Base-by-base conservation (phyloP, 2,329 filamentous ascomycete genomes). In the Neonectria neomacrospora region DNA sequence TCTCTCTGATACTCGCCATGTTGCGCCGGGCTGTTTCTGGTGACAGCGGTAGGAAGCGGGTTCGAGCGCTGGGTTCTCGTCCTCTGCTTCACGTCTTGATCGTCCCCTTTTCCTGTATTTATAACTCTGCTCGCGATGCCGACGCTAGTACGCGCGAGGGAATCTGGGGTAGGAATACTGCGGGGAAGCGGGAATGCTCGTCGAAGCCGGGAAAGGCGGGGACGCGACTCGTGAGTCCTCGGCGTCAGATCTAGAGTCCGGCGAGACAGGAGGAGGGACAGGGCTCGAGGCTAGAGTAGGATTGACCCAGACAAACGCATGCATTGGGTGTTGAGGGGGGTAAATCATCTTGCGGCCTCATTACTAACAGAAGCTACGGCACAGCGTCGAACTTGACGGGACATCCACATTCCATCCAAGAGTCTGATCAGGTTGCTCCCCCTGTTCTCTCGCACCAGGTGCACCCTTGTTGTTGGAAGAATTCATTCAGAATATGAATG, bases 231-330 rank as follows among this genome's bases (percentile, higher is more conserved):
- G 55, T 56, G 52, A 56, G 53, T 37, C 7, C 6, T 55, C 68
- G 70, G 70, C 5, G 30, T 12, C 39, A 72, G 57, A 71, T 68
- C 26, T 72, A 39, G 50, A 55, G 2, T 28, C 70, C 70, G 70
- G 34, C 4, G 11, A 20, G n/a, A n/a, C 18, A 11, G 34, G 2
- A 11, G 26, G 47, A 45, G 26, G 41, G 45, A 8, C 44, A 51
- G 28, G 52, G 20, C 11, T 44, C 45, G 32, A 3, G 9, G 34
- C 44, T 28, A 50, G 37, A 37, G 58, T 61, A 8, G 37, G 20
- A 52, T 52, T 50, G 10, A n/a, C 28, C 8, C 4, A 14, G 26
- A 32, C n/a, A 32, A 12, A 32, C 12, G 18, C 28, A 11, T 50
- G 47, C 12, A n/a, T 10, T 32, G 10, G 12, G 22, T 50, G 47